A percentile compares a stretch with the other conserved stretches of the same genome.
Conservation (phyloP, 1,284 basidiomycete species). For the Rhizopogon hawkerae region DNA sequence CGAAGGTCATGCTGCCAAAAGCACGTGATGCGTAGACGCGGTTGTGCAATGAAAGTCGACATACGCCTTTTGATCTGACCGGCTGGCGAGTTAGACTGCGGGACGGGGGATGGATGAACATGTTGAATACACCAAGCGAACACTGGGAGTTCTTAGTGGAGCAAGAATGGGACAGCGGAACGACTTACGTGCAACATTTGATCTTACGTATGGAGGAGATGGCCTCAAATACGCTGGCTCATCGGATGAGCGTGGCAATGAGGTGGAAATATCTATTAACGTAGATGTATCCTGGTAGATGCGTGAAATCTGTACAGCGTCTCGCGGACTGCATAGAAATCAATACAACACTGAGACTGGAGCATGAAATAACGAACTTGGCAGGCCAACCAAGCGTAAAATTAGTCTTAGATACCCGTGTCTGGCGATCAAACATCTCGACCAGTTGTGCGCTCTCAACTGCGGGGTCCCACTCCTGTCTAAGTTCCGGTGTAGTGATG, state of each 20-base stretch:
- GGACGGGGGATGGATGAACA: constrained; percentile 36
- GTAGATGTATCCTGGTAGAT: constrained; percentile 75
- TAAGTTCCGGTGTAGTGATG: constrained; percentile 75
- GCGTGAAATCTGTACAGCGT: constrained; percentile 88
- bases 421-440: constrained; percentile 81
- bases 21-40: constrained; percentile 71
- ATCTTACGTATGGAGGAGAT: constrained; percentile 90
- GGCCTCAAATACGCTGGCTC: constrained; percentile 92
- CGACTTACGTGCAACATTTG: constrained; percentile 69
- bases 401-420: constrained; percentile 82
- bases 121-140: constrained; percentile 90
- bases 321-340: constrained; percentile 60
- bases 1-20: constrained; percentile 97
- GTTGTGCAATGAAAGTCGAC: constrained; percentile 15
- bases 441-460: constrained; percentile 80
- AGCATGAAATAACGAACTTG: constrained; percentile 42
- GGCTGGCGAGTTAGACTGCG: constrained; percentile 25
- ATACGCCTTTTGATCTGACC: constrained; percentile 31
- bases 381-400: constrained; percentile 95
- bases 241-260: constrained; percentile 86
- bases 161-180: constrained; percentile 6
- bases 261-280: constrained; percentile 89
- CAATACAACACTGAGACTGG: constrained; percentile 9
- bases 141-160: constrained; percentile 39
- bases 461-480: constrained; percentile 88